Base-by-base conservation (phyloP, 2,329 filamentous ascomycete genomes). In the Plenodomus lindquistii region DNA sequence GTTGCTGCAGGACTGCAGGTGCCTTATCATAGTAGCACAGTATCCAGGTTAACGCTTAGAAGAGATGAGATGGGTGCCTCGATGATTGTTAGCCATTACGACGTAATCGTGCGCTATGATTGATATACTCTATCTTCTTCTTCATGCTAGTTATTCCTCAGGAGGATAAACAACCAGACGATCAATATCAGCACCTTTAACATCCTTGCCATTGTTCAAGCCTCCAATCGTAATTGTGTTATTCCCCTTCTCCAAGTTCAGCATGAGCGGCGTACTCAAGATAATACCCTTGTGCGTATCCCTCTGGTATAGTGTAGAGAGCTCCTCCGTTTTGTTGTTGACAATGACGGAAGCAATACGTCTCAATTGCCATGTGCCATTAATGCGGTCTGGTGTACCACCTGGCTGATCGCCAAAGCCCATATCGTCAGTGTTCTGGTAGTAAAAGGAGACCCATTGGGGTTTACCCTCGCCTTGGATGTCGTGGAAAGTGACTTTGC, bases 371-470 rank as follows among this genome's bases (percentile, higher is more conserved):
- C 82, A 86, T 0, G 73, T 68, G 0, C 83, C 82, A 4, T 79
- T 79, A 45, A 86, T 84, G 6, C 83, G 78, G 59, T 86, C 82
- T 0, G 83, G 83, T 0, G 72, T 69, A 5, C 83, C 83, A 37
- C 77, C 79, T 2, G 83, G 69, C 51, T 75, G 73, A 48, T 75
- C 73, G 1, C 82, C 82, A 45, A 81, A 85, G 2, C 81, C 82
- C 79, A 84, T 83, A 48, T 84, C 82, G 41, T 84, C 82, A 2
- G 74, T 83, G 63, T 84, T 82, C 51, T 83, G 79, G 55, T 82
- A 82, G 63, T 82, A 79, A 63, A 83, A 83, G 0, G 79, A 81
- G 1, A 83, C 75, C 80, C 80, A 83, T 60, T 83, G 81, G 1
- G 77, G 75, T 47, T 77, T 75, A 2, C 79, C 80, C 0, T 71